These are phyloP conservation scores for Glycyrrhiza uralensis DNA, from an alignment of 306 rosid genomes.

Conservation along the genomic window DNA sequence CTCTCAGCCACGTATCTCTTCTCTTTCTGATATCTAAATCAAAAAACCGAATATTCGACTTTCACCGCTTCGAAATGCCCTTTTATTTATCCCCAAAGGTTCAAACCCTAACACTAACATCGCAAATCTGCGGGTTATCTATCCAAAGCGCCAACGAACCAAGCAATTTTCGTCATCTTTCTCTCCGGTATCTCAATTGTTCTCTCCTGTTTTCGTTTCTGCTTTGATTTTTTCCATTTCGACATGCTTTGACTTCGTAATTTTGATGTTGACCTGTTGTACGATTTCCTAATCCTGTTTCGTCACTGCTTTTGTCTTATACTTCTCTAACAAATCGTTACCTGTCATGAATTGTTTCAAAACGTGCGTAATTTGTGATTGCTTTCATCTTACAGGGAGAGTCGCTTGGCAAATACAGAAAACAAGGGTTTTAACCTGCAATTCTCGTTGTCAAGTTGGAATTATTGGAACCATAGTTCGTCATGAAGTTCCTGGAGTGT, in stretches of 20 bases:
- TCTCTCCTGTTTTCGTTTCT: background rate
- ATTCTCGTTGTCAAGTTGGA: background rate
- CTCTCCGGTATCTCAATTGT: conserved; percentile 21
- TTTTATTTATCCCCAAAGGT: conserved; percentile 7
- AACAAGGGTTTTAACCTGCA: conserved; percentile 7
- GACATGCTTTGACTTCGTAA: background rate
- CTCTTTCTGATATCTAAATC: background rate
- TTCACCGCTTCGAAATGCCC: conserved; percentile 21
- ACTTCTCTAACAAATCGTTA: background rate
- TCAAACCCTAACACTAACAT: conserved; percentile 29
- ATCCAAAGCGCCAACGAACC: background rate
- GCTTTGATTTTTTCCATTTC: background rate
- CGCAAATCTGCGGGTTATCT: background rate
- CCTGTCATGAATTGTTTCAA: background rate
- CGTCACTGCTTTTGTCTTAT: background rate
- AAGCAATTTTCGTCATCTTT: background rate
- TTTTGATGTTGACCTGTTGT: background rate
- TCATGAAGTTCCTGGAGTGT: conserved; percentile 85
- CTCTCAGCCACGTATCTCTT: conserved; percentile 12
- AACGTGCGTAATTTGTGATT: background rate
- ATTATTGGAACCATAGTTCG: background rate
- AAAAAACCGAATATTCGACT: conserved; percentile 48
- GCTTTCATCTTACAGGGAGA: conserved; percentile 8
- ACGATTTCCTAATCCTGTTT: background rate
- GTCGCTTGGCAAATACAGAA: background rate